phyloP scores from a whole-genome alignment of 441 rosid species.

The Populus tomentosa region DNA sequence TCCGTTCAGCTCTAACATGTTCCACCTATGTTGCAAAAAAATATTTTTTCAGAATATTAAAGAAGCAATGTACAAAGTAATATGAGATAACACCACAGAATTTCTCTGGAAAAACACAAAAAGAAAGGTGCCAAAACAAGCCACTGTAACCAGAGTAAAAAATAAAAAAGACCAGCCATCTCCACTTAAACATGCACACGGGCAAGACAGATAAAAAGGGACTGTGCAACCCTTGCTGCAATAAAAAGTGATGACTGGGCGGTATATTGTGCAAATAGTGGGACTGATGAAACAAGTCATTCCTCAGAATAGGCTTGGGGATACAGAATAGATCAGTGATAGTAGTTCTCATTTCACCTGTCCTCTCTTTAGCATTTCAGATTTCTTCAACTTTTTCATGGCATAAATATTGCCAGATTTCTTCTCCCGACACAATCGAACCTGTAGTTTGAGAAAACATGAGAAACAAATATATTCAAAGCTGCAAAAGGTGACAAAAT shows the following conservation, averaged over 20 bases:
- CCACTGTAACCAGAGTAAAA: neutral
- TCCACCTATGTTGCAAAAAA: conserved; percentile 59
- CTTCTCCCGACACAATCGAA: conserved; percentile 83
- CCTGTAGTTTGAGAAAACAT: conserved; percentile 44
- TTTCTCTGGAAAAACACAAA: neutral
- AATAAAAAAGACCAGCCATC: neutral
- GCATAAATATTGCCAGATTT: conserved; percentile 96
- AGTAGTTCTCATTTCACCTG: conserved; percentile 55
- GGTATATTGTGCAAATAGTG: neutral
- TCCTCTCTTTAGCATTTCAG: conserved; percentile 95
- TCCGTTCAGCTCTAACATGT: conserved; percentile 98
- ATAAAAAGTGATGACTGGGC: neutral
- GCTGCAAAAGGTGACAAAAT: conserved; percentile 8
- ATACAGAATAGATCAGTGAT: conserved; percentile 6
- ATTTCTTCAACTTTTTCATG: conserved; percentile 97
- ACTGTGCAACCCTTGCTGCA: neutral
- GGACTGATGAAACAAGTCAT: neutral
- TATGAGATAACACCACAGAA: neutral
- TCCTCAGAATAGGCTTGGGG: neutral
- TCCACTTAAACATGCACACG: neutral
- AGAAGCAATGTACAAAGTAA: conserved; percentile 4
- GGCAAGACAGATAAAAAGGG: neutral
- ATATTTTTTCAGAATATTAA: conserved; percentile 3
- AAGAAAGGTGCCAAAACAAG: neutral
- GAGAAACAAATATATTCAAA: conserved; percentile 9